Conservation (phyloP, 768 basidiomycete genomes). For the Termitomyces titanicus region DNA sequence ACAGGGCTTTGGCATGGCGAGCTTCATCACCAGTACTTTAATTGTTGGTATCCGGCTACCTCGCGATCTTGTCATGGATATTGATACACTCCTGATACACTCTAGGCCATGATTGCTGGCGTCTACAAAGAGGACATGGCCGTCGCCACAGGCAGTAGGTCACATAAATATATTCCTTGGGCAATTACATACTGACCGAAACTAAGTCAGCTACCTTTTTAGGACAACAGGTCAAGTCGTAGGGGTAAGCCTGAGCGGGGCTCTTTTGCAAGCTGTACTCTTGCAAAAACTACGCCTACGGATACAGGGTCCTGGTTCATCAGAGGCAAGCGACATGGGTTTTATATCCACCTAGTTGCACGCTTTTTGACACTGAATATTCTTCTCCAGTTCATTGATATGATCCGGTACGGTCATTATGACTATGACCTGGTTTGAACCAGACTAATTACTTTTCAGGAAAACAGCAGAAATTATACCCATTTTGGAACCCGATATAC, state of each 20-base stretch:
- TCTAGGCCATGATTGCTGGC: constrained; percentile 82
- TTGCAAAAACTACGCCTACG: constrained; percentile 62
- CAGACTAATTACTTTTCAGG: constrained; percentile 29
- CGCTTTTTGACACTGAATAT: constrained; percentile 8
- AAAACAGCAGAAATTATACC: constrained; percentile 75
- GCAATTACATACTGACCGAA: constrained; percentile 1
- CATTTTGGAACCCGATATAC: constrained; percentile 49
- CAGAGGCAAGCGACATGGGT: constrained; percentile 50
- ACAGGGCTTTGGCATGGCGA: constrained; percentile 82
- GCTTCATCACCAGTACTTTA: constrained; percentile 80
- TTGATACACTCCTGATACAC: constrained; percentile 7
- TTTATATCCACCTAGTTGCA: constrained; percentile 5
- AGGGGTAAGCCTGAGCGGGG: constrained; percentile 86
- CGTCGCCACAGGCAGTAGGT: constrained; percentile 86
- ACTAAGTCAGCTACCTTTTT: constrained; percentile 86
- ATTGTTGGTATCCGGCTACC: constrained; percentile 52
- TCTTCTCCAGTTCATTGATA: constrained; percentile 58
- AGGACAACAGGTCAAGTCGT: constrained; percentile 93
- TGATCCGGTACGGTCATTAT: constrained; percentile 48
- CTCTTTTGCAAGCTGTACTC: constrained; percentile 79
- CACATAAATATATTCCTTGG: constrained; percentile 13
- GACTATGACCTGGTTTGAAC: neutral
- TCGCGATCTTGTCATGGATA: constrained; percentile 7
- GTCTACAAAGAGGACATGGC: constrained; percentile 81
- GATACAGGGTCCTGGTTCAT: constrained; percentile 74